Conservation (phyloP, 169 alveolate genomes). For the Cyclospora cayetanensis region DNA sequence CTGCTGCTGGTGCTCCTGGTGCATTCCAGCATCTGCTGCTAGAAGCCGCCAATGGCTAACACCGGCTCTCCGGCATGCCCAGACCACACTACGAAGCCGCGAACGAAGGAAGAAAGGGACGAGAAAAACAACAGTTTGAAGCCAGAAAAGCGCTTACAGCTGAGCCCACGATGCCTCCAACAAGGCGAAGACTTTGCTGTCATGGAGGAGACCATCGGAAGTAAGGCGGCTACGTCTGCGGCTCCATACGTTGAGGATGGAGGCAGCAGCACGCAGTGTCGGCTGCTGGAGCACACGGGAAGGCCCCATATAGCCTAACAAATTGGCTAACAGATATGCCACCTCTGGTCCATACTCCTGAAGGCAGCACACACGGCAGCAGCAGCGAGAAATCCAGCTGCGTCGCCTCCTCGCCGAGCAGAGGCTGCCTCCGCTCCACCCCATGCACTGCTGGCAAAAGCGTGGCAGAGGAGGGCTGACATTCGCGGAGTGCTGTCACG, state of each 20-base stretch:
- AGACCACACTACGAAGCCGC: too few species aligned
- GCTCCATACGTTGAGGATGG: slow-evolving; percentile 36
- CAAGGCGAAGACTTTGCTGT: slow-evolving; percentile 8
- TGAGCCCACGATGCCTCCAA: slow-evolving; percentile 62
- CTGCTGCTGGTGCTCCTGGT: too few species aligned
- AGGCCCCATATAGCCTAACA: slow-evolving; percentile 53
- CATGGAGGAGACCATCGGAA: neutral
- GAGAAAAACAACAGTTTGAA: neutral
- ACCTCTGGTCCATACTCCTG: slow-evolving; percentile 59
- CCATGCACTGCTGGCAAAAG: neutral
- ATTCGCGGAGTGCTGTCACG: neutral
- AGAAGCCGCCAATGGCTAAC: too few species aligned
- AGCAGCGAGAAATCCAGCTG: neutral
- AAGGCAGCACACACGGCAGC: neutral
- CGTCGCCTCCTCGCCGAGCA: too few species aligned
- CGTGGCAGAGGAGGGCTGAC: neutral
- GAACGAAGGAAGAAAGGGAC: too few species aligned
- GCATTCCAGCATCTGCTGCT: too few species aligned
- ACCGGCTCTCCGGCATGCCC: too few species aligned
- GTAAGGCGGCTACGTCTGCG: neutral
- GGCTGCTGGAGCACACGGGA: slow-evolving; percentile 17
- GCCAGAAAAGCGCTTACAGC: slow-evolving; percentile 1
- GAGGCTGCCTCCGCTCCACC: neutral
- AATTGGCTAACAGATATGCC: slow-evolving; percentile 28
- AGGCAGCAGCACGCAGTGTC: slow-evolving; percentile 20